Evolutionary conservation across 2,329 filamentous ascomycete genomes (phyloP).

Genomic region (Trichoderma sp.): DNA sequence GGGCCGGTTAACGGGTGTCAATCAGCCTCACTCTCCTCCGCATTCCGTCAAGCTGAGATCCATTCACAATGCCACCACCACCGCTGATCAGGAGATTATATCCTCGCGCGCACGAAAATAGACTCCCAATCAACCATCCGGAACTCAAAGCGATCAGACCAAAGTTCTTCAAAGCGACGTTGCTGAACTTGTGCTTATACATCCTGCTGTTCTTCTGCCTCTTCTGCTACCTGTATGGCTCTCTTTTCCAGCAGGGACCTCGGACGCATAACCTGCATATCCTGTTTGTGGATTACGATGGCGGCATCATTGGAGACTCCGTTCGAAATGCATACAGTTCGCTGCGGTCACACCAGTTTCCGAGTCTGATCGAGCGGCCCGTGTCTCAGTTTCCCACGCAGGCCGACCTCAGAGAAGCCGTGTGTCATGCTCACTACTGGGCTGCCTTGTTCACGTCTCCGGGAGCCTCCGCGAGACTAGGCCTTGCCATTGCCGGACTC

Average conservation of each 20-base stretch:
- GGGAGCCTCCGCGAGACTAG: constrained; percentile 29
- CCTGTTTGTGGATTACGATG: constrained; percentile 36
- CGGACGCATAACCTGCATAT: constrained; percentile 30
- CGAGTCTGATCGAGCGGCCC: constrained; percentile 30
- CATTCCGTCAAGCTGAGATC: background rate
- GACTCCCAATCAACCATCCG: constrained; percentile 24
- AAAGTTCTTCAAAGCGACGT: constrained; percentile 31
- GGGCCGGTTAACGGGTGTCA: background rate
- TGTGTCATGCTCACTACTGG: constrained; percentile 32
- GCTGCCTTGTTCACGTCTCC: constrained; percentile 30
- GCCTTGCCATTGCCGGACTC: constrained; percentile 25
- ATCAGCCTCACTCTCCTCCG: constrained; percentile 4
- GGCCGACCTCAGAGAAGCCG: constrained; percentile 24
- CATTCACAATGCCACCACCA: constrained; percentile 1
- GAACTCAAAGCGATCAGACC: constrained; percentile 16
- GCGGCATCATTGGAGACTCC: constrained; percentile 32
- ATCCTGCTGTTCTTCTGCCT: constrained; percentile 39
- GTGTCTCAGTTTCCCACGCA: constrained; percentile 26
- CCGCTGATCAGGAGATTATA: constrained; percentile 26
- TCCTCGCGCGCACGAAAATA: constrained; percentile 29
- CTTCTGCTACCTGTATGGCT: constrained; percentile 34
- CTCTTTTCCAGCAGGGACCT: constrained; percentile 31
- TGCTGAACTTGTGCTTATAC: constrained; percentile 43
- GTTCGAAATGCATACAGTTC: constrained; percentile 32
- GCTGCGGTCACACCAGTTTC: constrained; percentile 30